A percentile compares a stretch with the other conserved stretches of the same genome.
phyloP scores from a whole-genome alignment of 805 yeast genomes.

The Debaryomyces hansenii region DNA sequence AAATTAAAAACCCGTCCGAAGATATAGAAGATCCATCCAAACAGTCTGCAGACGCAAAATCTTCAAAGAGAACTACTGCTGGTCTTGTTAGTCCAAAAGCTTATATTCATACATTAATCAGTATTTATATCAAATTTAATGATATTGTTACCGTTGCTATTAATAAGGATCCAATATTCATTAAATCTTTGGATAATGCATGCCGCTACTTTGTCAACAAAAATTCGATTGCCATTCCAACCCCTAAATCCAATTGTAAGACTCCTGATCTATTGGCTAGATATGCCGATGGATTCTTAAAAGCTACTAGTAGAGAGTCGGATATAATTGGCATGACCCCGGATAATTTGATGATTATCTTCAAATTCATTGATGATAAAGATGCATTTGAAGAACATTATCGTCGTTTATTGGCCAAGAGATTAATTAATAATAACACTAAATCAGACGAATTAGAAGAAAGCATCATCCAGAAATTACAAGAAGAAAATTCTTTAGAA shows the following conservation, averaged over 20 bases:
- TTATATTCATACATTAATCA: slow-evolving; percentile 75
- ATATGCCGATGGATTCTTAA: slow-evolving; percentile 81
- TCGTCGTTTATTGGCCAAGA: slow-evolving; percentile 82
- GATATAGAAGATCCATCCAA: slow-evolving; percentile 14
- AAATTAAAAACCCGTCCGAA: slow-evolving; percentile 40
- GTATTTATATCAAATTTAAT: slow-evolving; percentile 67
- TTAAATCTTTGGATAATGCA: slow-evolving; percentile 85
- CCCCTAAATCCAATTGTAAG: slow-evolving; percentile 59
- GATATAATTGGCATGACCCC: slow-evolving; percentile 75
- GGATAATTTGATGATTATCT: slow-evolving; percentile 82
- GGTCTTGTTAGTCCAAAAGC: slow-evolving; percentile 65
- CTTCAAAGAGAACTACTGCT: slow-evolving; percentile 16
- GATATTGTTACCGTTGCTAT: slow-evolving; percentile 67
- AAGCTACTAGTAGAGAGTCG: slow-evolving; percentile 67
- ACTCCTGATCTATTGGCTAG: slow-evolving; percentile 92
- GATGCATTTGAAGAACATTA: slow-evolving; percentile 94
- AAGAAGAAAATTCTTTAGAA: slow-evolving; percentile 86
- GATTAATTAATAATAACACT: slow-evolving; percentile 85
- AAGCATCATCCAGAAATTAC: slow-evolving; percentile 77
- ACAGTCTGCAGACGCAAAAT: slow-evolving; percentile 13
- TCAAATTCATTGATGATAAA: slow-evolving; percentile 87
- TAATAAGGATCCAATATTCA: slow-evolving; percentile 71
- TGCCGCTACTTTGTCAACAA: slow-evolving; percentile 81
- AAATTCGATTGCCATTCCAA: slow-evolving; percentile 75
- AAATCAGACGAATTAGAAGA: slow-evolving; percentile 86